A percentile compares a stretch with the other conserved stretches of the same genome.
Evolutionary conservation across 768 basidiomycete species (phyloP).

Genomic region (Auriscalpium microsporum): DNA sequence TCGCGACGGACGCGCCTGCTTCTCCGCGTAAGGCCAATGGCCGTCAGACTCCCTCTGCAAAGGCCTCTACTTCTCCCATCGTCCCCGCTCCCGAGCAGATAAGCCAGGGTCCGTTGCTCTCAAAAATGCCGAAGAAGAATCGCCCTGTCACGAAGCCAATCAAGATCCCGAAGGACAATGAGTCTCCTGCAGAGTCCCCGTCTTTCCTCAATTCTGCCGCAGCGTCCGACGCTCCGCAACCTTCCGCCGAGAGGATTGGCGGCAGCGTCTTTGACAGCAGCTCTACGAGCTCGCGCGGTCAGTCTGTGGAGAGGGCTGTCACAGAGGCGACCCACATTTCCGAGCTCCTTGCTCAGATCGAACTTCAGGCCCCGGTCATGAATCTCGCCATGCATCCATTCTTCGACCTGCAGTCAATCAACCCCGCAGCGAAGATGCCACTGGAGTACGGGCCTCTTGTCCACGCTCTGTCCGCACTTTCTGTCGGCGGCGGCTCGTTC

Average conservation of each 20-base stretch:
- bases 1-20: conserved; percentile 7
- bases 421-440: conserved; percentile 71
- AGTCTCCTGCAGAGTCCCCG: conserved; percentile 31
- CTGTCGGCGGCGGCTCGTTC: conserved; percentile 79
- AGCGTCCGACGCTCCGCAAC: conserved; percentile 38
- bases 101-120: conserved; percentile 63
- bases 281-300: conserved; percentile 49
- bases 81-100: conserved; percentile 25
- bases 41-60: conserved; percentile 18
- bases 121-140: conserved; percentile 79
- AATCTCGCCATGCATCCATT: conserved; percentile 64
- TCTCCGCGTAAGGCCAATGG: conserved; percentile 16
- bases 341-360: conserved; percentile 62
- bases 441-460: conserved; percentile 80
- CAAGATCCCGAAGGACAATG: conserved; percentile 54
- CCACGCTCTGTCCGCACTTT: conserved; percentile 78
- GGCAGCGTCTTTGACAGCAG: conserved; percentile 34
- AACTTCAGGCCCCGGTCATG: conserved; percentile 50
- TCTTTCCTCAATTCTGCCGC: conserved; percentile 36
- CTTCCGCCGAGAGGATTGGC: conserved; percentile 23
- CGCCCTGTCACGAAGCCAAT: conserved; percentile 55
- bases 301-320: conserved; percentile 48
- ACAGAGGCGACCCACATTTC: conserved; percentile 43
- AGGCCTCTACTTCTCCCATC: conserved; percentile 14
- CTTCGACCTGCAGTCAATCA: conserved; percentile 64